phyloP scores from a whole-genome alignment of 768 basidiomycete genomes.

The Termitomyces sp. region DNA sequence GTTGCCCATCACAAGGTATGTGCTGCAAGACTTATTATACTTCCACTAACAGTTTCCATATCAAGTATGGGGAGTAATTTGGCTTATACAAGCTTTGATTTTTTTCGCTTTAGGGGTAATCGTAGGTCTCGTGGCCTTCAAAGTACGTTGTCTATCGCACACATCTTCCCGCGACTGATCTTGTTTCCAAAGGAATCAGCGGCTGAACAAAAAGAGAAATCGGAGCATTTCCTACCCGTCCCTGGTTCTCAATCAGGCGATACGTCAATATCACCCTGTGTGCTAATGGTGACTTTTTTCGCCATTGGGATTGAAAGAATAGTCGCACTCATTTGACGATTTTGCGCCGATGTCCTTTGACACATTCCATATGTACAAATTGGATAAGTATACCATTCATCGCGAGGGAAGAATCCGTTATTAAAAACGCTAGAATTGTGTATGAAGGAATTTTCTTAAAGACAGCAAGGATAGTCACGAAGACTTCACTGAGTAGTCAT shows the following conservation, averaged over 20 bases:
- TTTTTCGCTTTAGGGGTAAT: conserved; percentile 76
- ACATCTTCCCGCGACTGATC: not conserved
- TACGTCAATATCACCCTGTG: conserved; percentile 19
- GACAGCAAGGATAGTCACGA: not conserved
- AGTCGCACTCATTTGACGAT: not conserved
- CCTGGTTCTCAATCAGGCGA: conserved; percentile 41
- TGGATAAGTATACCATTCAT: no score
- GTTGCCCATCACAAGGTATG: conserved; percentile 75
- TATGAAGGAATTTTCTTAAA: not conserved
- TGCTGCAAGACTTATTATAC: not conserved
- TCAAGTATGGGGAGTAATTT: conserved; percentile 84
- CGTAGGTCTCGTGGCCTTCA: conserved; percentile 77
- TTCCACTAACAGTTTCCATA: not conserved
- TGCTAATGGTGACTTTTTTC: conserved; percentile 14
- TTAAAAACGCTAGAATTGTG: no score
- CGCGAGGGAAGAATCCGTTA: no score
- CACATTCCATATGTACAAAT: not conserved
- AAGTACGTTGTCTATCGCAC: conserved; percentile 39
- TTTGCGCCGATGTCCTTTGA: not conserved
- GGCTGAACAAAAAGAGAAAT: conserved; percentile 25
- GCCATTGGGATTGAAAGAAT: conserved; percentile 9
- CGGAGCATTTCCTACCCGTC: conserved; percentile 52
- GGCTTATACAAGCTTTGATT: conserved; percentile 69
- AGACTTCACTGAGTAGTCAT: not conserved
- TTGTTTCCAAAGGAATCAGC: conserved; percentile 45